Base-by-base conservation (phyloP, 2,329 filamentous ascomycete genomes). In the Sclerotinia trifoliorum region DNA sequence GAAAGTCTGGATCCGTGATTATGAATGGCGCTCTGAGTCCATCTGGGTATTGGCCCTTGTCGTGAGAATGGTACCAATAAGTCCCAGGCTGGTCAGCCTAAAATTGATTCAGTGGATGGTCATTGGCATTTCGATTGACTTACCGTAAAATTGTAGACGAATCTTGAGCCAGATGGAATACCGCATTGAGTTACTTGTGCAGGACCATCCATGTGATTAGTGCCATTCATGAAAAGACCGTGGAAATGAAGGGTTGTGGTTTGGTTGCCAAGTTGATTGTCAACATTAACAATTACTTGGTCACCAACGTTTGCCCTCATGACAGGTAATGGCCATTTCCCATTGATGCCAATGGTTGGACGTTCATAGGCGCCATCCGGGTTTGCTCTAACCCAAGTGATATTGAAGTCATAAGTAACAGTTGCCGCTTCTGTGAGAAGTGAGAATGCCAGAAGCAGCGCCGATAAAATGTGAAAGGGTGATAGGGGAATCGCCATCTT, bases 261-360 rank as follows among this genome's bases (percentile, higher is more conserved):
- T 77, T 89, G 83, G 74, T 91, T 88, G 75, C 78, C 78, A 13
- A 78, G 72, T 46, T 76, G 71, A 66, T 78, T 79, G 35, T 78
- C 77, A 29, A 81, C 78, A 65, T 79, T 76, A 46, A 79, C 77
- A 35, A 79, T 74, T 6, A 88, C 79, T 44, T 70, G 71, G 68
- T 92, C 89, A 68, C 89, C 89, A 62, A 88, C 80, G 60, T 83
- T 83, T 49, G 85, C 88, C 64, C 85, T 82, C 68, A 93, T 88
- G 35, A 80, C 78, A 0, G 92, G 91, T 65, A 90, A 84, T 1
- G 91, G 92, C 89, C 91, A 93, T 79, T 88, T 78, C 5, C 86
- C 86, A 74, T 95, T 94, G 80, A 95, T 90, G 57, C 90, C 90
- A 75, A 94, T 91, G 4, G 86, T 85, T n/a, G 87, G 83, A 44